Base-by-base conservation (phyloP, 2,329 filamentous ascomycete genomes). In the Tothia fuscella region DNA sequence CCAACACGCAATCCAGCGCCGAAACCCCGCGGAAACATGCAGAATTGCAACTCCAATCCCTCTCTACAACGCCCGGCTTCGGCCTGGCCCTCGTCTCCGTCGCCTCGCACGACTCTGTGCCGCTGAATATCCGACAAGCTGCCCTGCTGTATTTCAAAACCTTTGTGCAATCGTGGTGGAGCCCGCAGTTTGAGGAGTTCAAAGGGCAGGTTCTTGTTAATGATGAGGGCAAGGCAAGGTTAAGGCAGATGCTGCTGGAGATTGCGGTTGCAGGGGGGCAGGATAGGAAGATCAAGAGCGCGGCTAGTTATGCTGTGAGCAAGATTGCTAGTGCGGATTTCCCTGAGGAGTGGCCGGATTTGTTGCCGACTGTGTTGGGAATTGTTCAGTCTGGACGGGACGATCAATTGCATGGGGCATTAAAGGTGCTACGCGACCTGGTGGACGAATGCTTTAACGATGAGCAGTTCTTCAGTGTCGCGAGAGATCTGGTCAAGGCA, bases 271-370 rank as follows among this genome's bases (percentile, higher is more conserved):
- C 71, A 31, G 38, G 31, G 44, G 75, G 77, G 22, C 66, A 73
- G 26, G 84, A 94, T 56, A 76, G 86, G 51, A 94, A 85, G 64
- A 80, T 95, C 56, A 91, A 91, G 67, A 75, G 80, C 43, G 78
- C 82, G n/a, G 85, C 89, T 39, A 93, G 87, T 69, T 85, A 79
- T 51, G 78, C 82, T 4, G 85, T 95, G 47, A 89, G 87, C 67
- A 96, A 94, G 66, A 93, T 98, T 51, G 91, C 91, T 43, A 82
- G 79, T 48, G 76, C 80, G 54, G 91, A 98, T 65, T 96, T 93
- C 57, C 91, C 91, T 41, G 86, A 95, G 46, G 75, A 88, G 54
- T 98, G 91, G 91, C 86, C 88, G n/a, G 75, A 76, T 50, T 75
- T 98, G 32, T 76, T 98, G 22, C 84, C 86, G 17, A 75, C 78